phyloP scores from a whole-genome alignment of 2,329 filamentous ascomycete species.

The Alternaria conjuncta region DNA sequence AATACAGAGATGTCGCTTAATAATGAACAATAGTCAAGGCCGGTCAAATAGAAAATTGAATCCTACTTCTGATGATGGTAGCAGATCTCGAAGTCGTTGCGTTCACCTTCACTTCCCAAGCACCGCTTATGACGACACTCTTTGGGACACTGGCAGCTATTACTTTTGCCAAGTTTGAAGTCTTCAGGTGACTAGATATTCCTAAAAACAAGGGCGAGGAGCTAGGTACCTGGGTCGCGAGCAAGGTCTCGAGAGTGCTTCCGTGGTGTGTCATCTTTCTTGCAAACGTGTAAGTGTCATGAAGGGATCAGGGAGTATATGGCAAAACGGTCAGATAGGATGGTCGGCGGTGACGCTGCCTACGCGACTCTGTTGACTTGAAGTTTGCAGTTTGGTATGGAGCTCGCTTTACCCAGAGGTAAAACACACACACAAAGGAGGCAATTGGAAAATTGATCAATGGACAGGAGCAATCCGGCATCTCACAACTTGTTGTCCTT shows the following conservation, averaged over 20 bases:
- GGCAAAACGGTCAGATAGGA: rapidly evolving
- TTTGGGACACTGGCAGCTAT: not conserved
- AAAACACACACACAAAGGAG: not conserved
- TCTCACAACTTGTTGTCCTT: constrained; percentile 27
- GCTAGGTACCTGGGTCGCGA: not conserved
- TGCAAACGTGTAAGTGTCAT: not conserved
- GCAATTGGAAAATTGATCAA: not conserved
- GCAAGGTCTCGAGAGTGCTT: not conserved
- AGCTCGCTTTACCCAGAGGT: not conserved
- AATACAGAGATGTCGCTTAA: not conserved
- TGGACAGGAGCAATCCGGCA: not conserved
- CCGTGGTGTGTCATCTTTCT: not conserved
- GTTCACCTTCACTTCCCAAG: not conserved
- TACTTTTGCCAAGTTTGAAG: too few species aligned
- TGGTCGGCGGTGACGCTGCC: too few species aligned
- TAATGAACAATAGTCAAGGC: not conserved
- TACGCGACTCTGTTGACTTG: not conserved
- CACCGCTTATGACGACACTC: not conserved
- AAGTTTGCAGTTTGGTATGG: not conserved
- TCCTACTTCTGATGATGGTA: not conserved
- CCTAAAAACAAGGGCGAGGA: not conserved
- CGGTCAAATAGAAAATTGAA: not conserved
- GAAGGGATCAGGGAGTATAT: not conserved
- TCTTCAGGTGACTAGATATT: not conserved
- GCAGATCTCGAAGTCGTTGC: not conserved